phyloP scores from a whole-genome alignment of 495 filamentous ascomycete genomes.

The Xylaria telfairii region DNA sequence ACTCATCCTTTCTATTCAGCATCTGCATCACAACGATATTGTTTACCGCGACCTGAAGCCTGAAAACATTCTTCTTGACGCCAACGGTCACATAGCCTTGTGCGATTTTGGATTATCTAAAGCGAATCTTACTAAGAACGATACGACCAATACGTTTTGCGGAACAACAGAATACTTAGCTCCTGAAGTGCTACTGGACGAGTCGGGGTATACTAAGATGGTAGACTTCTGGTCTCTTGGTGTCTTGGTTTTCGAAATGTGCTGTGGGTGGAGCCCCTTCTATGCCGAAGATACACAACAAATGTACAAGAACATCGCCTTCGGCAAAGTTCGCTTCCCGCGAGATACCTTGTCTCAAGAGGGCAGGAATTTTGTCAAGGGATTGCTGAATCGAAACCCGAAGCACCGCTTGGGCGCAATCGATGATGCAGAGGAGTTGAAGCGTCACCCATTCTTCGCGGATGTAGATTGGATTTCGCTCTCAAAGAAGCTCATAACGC shows the following conservation, averaged over 20 bases:
- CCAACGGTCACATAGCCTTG: conserved; percentile 88
- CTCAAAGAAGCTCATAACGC: conserved; percentile 87
- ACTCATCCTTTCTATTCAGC: conserved; percentile 91
- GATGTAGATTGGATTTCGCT: conserved; percentile 93
- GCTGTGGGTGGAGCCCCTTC: conserved; percentile 98
- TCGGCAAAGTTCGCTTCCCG: conserved; percentile 96
- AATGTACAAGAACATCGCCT: conserved; percentile 99
- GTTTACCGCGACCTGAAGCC: conserved; percentile 98
- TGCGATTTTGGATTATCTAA: conserved; percentile 98
- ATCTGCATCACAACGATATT: conserved; percentile 95
- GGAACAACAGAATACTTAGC: conserved; percentile 98
- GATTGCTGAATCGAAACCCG: conserved; percentile 93
- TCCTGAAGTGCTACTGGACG: conserved; percentile 92
- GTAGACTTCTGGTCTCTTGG: conserved; percentile 99
- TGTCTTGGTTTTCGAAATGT: conserved; percentile 99
- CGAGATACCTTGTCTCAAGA: conserved; percentile 92
- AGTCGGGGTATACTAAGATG: conserved; percentile 99
- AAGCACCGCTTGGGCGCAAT: conserved; percentile 92
- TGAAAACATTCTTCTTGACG: conserved; percentile 95
- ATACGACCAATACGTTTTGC: conserved; percentile 98
- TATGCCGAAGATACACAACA: conserved; percentile 99
- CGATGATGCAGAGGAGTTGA: conserved; percentile 91
- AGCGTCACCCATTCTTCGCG: conserved; percentile 90
- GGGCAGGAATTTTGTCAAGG: conserved; percentile 97
- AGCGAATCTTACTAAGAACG: conserved; percentile 92